These are phyloP conservation scores for Leccinum fibrillosum DNA, from an alignment of 768 basidiomycete genomes.

Conservation along the genomic window DNA sequence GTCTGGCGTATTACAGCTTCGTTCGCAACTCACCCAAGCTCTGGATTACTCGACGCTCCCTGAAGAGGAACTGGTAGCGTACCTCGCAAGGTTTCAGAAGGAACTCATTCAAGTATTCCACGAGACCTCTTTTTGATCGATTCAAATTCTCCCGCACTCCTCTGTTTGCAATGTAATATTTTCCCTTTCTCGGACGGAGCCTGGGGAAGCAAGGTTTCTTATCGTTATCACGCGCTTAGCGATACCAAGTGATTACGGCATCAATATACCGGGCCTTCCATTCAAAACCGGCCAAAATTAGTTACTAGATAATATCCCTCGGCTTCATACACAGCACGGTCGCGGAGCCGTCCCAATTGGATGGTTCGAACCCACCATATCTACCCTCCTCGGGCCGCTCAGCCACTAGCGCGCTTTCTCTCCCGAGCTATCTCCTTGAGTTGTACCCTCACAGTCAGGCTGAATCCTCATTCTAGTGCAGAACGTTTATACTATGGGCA, in stretches of 20 bases:
- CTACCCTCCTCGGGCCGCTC: conserved; percentile 3
- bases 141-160: neutral
- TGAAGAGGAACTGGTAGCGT: conserved; percentile 61
- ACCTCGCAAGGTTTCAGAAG: conserved; percentile 66
- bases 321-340: neutral
- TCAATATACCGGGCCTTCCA: neutral
- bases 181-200: neutral
- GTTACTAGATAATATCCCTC: neutral
- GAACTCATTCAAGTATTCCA: conserved; percentile 56
- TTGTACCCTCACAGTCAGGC: neutral
- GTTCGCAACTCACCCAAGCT: conserved; percentile 72
- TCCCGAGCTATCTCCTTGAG: neutral
- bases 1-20: conserved; percentile 45
- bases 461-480: conserved; percentile 2
- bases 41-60: conserved; percentile 71
- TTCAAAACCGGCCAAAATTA: neutral
- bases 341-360: conserved; percentile 11
- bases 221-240: conserved; percentile 14
- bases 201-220: neutral
- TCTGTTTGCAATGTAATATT: conserved; percentile 6
- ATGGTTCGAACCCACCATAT: conserved; percentile 11
- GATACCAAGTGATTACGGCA: conserved; percentile 9
- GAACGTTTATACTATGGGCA: conserved; percentile 22
- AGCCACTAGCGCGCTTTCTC: neutral
- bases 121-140: conserved; percentile 18